Evolutionary conservation across 768 basidiomycete species (phyloP).

Genomic region (Auriscalpium orientale): DNA sequence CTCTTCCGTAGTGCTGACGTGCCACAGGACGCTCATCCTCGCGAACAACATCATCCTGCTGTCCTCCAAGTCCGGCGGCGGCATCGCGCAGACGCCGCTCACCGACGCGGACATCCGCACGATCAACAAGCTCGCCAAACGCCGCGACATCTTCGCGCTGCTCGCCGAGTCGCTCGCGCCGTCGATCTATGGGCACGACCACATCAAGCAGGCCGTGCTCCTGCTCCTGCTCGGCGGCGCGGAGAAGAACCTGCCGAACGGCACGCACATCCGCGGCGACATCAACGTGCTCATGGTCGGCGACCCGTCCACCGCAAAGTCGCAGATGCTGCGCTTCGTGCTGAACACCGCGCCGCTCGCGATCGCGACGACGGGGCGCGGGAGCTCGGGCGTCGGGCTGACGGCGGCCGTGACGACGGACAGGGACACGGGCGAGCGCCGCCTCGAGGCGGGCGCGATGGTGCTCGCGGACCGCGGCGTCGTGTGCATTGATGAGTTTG

Average conservation of each 20-base stretch:
- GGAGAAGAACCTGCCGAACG: constrained; percentile 96
- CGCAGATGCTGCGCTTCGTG: constrained; percentile 92
- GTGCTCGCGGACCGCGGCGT: constrained; percentile 98
- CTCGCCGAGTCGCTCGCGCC: constrained; percentile 94
- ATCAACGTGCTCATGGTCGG: constrained; percentile 99
- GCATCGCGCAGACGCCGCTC: constrained; percentile 86
- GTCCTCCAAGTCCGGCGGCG: constrained; percentile 90
- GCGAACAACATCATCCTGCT: constrained; percentile 94
- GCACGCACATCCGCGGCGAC: constrained; percentile 97
- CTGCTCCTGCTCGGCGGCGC: constrained; percentile 92
- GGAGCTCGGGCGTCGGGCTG: constrained; percentile 97
- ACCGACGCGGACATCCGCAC: constrained; percentile 92
- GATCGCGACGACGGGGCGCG: constrained; percentile 96
- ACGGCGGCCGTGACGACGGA: constrained; percentile 98
- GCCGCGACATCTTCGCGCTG: constrained; percentile 77
- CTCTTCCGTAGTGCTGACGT: too few species aligned
- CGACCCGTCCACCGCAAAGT: constrained; percentile 98
- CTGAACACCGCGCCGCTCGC: constrained; percentile 93
- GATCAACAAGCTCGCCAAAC: constrained; percentile 90
- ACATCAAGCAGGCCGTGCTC: constrained; percentile 90
- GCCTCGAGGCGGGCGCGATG: constrained; percentile 98
- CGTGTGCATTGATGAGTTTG: constrained; percentile 99
- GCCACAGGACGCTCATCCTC: constrained; percentile 79
- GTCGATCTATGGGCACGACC: constrained; percentile 93
- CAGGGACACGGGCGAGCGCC: constrained; percentile 93